Evolutionary conservation across 2,329 filamentous ascomycete species (phyloP), one percentile per base, ranked within the genome.

Genomic region (Atkinsonella hypoxylon): DNA sequence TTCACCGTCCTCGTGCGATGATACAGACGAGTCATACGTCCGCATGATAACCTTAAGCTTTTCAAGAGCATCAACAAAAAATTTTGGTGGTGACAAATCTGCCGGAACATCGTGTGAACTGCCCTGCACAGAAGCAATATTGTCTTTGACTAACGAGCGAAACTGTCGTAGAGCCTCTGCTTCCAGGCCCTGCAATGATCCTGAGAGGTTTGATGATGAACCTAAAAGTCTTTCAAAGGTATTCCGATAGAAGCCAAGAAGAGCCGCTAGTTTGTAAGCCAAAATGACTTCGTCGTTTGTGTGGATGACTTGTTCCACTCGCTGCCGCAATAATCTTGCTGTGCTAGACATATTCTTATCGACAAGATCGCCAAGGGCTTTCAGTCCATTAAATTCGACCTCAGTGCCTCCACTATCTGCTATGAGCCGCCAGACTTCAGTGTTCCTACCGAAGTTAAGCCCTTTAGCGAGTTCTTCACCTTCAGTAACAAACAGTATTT

Each of bases 271-370:
- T 64, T 89, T 93, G 71, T 95, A 98, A 34, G 89, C 84, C 46
- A 89, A 72, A 18, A 94, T 87, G 0, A 85, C 85, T 53, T 97
- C 90, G 58, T 96, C 90, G 63, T 95, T 91, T 54, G 86, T 87
- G 59, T 95, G 89, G 15, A 97, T 85, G 18, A 95, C 87, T 60
- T 97, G 87, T 65, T 96, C 90, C 48, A 94, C 82, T 32, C 91
- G 79, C 64, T 96, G 90, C 26, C 87, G 82, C n/a, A 97, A 68
- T n/a, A 90, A 80, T 20, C 88, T 81, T 38, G 85, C 82, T 4
- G 91, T 89, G 0, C 88, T 87, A 2, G 82, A 80, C 45, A 97
- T 75, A 60, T 95, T 87, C 38, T 89, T 83, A 61, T 91, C 90
- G 26, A 97, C 88, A 2, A 98, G 76, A 54, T 93, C 83, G 56